Conservation (phyloP, 129 eudicot species). For the Flaveria bidentis region DNA sequence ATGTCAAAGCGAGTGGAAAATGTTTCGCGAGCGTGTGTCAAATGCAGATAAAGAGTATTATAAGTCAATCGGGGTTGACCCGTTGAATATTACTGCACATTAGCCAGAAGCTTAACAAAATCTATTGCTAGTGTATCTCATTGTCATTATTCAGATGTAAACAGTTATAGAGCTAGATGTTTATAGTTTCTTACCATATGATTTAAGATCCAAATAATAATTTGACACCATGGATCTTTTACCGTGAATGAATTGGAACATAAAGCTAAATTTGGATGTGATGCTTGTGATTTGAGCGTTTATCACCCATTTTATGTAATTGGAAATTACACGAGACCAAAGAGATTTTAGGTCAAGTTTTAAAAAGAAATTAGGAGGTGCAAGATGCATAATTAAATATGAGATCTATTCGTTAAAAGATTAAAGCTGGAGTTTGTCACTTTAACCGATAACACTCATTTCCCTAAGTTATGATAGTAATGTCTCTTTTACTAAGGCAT, state of each 20-base stretch:
- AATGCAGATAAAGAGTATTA: slow-evolving; percentile 65
- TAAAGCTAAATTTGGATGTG: background rate
- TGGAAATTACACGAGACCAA: background rate
- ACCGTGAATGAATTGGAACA: background rate
- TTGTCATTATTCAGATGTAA: slow-evolving; percentile 28
- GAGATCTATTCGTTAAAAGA: too few species aligned
- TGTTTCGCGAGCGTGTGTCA: slow-evolving; percentile 54
- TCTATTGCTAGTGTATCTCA: slow-evolving; percentile 13
- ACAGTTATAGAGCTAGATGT: slow-evolving; percentile 35
- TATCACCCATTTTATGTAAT: background rate
- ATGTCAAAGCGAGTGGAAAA: slow-evolving; percentile 69
- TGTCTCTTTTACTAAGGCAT: too few species aligned
- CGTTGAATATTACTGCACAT: slow-evolving; percentile 41
- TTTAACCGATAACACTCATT: too few species aligned
- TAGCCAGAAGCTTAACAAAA: slow-evolving; percentile 3
- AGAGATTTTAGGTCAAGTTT: too few species aligned
- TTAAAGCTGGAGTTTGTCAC: too few species aligned
- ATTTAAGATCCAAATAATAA: slow-evolving; percentile 9
- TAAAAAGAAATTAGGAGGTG: too few species aligned
- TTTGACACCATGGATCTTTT: background rate
- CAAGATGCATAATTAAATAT: too few species aligned
- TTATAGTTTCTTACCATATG: background rate
- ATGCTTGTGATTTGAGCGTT: background rate
- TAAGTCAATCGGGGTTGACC: slow-evolving; percentile 51
- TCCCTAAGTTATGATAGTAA: too few species aligned